A percentile compares a stretch with the other conserved stretches of the same genome.
phyloP scores from a whole-genome alignment of 2,329 filamentous ascomycete genomes.

The Penicillium sp. region DNA sequence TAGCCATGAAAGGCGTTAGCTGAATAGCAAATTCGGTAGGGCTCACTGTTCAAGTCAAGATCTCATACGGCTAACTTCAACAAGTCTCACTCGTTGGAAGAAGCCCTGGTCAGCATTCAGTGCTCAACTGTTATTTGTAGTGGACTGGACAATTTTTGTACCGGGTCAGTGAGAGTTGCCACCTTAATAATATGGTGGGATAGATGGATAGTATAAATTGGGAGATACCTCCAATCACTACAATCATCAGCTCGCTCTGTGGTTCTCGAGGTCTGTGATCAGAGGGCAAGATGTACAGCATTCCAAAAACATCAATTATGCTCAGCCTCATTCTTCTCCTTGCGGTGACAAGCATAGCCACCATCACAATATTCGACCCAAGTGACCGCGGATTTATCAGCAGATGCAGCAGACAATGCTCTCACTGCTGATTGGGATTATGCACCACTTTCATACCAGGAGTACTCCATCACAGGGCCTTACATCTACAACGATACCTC shows the following conservation, averaged over 20 bases:
- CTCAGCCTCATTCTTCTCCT: not conserved
- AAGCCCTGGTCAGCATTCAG: not conserved
- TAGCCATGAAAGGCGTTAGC: not conserved
- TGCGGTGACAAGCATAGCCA: slow-evolving; percentile 2
- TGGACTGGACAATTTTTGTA: slow-evolving; percentile 1
- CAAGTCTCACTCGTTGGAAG: not conserved
- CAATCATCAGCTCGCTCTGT: not conserved
- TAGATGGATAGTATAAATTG: not conserved
- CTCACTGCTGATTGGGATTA: slow-evolving; percentile 14
- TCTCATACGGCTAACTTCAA: not conserved
- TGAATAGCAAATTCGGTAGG: not conserved
- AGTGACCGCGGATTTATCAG: slow-evolving; percentile 13
- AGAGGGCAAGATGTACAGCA: not conserved
- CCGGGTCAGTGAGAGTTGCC: not conserved
- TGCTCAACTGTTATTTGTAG: not conserved
- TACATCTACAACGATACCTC: slow-evolving; percentile 7
- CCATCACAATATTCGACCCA: slow-evolving; percentile 11
- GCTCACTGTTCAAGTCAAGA: not conserved
- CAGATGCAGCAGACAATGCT: slow-evolving; percentile 11
- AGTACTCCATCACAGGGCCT: slow-evolving; percentile 9
- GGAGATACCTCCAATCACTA: not conserved
- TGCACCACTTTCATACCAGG: slow-evolving; percentile 9
- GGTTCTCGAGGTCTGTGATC: not conserved
- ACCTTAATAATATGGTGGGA: not conserved
- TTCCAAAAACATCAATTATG: not conserved